Conservation (phyloP, 2,329 filamentous ascomycete genomes). For the Tolypocladium inflatum region DNA sequence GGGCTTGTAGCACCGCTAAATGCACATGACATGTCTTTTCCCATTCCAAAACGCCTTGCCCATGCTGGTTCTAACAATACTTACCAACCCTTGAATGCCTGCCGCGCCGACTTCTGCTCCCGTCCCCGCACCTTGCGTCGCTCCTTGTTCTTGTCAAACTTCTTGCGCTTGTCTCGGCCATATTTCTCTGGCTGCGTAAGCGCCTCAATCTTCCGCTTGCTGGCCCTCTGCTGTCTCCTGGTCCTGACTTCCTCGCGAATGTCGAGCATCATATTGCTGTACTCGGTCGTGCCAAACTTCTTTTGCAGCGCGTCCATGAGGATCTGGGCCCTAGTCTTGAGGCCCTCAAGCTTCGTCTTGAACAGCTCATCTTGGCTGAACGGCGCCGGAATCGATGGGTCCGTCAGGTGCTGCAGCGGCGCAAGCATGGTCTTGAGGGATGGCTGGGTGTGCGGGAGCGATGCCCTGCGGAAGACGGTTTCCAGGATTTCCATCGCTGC, state of each 20-base stretch:
- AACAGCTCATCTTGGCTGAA: slow-evolving; percentile 63
- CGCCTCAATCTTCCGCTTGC: slow-evolving; percentile 84
- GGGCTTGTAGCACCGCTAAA: background rate
- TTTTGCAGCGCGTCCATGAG: slow-evolving; percentile 76
- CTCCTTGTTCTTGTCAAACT: slow-evolving; percentile 75
- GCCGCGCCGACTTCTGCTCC: slow-evolving; percentile 62
- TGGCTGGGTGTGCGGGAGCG: slow-evolving; percentile 44
- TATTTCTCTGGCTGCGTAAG: slow-evolving; percentile 73
- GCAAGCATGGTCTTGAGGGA: slow-evolving; percentile 52
- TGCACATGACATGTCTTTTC: background rate
- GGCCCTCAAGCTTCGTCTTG: slow-evolving; percentile 55
- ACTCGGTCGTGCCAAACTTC: slow-evolving; percentile 72
- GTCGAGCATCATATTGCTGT: slow-evolving; percentile 61
- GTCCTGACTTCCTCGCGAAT: slow-evolving; percentile 66
- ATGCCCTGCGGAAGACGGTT: slow-evolving; percentile 54
- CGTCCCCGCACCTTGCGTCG: slow-evolving; percentile 69
- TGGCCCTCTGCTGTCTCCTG: slow-evolving; percentile 63
- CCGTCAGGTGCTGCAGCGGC: slow-evolving; percentile 73
- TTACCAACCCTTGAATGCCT: slow-evolving; percentile 51
- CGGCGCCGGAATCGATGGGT: slow-evolving; percentile 63
- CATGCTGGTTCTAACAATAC: slow-evolving; percentile 8
- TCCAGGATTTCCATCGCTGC: slow-evolving; percentile 67
- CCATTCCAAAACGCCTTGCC: slow-evolving; percentile 14
- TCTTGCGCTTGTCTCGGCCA: slow-evolving; percentile 71
- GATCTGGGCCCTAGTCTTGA: slow-evolving; percentile 65